phyloP scores from a whole-genome alignment of 306 rosid genomes.

The Vigna nakashimae region DNA sequence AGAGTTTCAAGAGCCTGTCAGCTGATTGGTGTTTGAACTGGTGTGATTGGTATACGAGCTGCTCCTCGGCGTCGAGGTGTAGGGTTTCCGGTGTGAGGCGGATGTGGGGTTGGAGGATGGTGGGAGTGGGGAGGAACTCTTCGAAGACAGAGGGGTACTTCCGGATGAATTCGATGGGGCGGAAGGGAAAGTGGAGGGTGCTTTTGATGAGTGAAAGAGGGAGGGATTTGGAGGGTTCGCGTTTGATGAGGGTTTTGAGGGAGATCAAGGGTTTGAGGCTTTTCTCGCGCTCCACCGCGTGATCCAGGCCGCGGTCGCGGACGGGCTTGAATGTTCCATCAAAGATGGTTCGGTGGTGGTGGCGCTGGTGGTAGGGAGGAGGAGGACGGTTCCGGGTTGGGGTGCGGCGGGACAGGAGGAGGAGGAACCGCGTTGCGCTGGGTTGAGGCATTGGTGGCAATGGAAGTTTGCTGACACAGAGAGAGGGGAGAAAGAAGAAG shows the following conservation, averaged over 20 bases:
- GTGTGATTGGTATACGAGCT: slow-evolving; percentile 53
- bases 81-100: slow-evolving; percentile 59
- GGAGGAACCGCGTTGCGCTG: slow-evolving; percentile 16
- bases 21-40: slow-evolving; percentile 65
- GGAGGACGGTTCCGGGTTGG: not conserved
- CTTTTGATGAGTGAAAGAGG: slow-evolving; percentile 64
- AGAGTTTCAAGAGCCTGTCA: slow-evolving; percentile 64
- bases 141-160: slow-evolving; percentile 71
- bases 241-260: slow-evolving; percentile 64
- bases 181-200: slow-evolving; percentile 62
- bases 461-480: no score
- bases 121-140: slow-evolving; percentile 66
- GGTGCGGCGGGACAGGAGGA: slow-evolving; percentile 42
- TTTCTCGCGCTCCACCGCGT: slow-evolving; percentile 83
- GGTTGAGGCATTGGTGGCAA: not conserved
- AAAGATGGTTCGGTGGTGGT: slow-evolving; percentile 52
- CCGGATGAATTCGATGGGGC: slow-evolving; percentile 74
- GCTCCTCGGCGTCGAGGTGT: slow-evolving; percentile 61
- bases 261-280: slow-evolving; percentile 61
- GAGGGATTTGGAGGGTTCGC: slow-evolving; percentile 79
- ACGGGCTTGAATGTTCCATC: slow-evolving; percentile 56
- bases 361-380: slow-evolving; percentile 15
- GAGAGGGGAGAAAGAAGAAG: not conserved
- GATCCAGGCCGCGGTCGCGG: slow-evolving; percentile 93
- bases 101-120: slow-evolving; percentile 60